Percentiles rank a stretch among this genome's conserved stretches.
These are phyloP conservation scores for Yamadazyma nakazawae DNA, from an alignment of 805 yeast genomes.

Conservation along the genomic window DNA sequence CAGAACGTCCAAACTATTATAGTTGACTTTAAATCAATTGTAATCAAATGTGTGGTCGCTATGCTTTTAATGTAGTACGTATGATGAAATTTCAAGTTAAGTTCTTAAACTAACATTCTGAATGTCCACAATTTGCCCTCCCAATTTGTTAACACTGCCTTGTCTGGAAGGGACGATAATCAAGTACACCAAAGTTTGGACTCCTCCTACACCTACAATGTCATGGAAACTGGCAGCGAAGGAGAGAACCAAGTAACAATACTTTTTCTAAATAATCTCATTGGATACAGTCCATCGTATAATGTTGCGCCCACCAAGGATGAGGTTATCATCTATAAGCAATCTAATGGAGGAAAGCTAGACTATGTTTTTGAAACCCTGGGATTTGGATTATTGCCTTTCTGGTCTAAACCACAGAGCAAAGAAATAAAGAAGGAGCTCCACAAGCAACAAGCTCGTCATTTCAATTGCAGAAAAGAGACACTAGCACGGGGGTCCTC, in stretches of 20 bases:
- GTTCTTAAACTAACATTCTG: slow-evolving; percentile 7
- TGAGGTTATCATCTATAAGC: slow-evolving; percentile 40
- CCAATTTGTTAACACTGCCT: slow-evolving; percentile 23
- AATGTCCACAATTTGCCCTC: slow-evolving; percentile 25
- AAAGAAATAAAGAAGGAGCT: slow-evolving; percentile 27
- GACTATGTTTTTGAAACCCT: slow-evolving; percentile 44
- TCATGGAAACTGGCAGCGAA: not conserved
- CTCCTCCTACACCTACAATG: not conserved
- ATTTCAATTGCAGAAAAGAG: slow-evolving; percentile 76
- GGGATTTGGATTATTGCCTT: slow-evolving; percentile 81
- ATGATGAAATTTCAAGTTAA: slow-evolving; percentile 1
- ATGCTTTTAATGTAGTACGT: slow-evolving; percentile 43
- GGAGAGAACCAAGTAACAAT: slow-evolving; percentile 4
- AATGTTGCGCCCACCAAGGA: slow-evolving; percentile 61
- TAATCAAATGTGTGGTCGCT: slow-evolving; percentile 60
- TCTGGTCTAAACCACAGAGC: slow-evolving; percentile 52
- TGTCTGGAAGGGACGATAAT: not conserved
- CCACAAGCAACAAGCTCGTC: slow-evolving; percentile 38
- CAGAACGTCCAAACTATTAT: not conserved
- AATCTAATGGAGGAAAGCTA: slow-evolving; percentile 6
- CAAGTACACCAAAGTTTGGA: not conserved
- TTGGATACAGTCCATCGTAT: slow-evolving; percentile 37
- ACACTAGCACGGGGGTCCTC: slow-evolving; percentile 45
- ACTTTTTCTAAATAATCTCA: slow-evolving; percentile 8
- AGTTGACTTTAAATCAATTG: no score